Evolutionary conservation across 2,329 filamentous ascomycete species (phyloP).

Genomic region (Sporothrix curviconia): DNA sequence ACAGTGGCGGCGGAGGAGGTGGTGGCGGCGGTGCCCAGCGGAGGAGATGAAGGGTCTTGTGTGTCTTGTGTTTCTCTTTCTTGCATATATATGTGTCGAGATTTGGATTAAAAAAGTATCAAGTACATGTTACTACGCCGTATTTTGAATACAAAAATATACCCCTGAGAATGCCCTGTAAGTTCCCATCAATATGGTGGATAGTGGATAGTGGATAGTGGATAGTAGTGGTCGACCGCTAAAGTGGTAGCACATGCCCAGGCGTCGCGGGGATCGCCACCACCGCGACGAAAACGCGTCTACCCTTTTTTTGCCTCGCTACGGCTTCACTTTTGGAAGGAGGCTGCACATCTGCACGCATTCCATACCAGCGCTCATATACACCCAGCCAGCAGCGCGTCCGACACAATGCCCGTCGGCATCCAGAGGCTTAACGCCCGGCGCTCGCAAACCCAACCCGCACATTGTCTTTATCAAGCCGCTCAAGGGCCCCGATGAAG

Average conservation of each 20-base stretch:
- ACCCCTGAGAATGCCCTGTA: neutral
- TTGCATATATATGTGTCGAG: neutral
- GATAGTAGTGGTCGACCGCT: too few relatives aligned
- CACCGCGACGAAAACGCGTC: constrained; percentile 6
- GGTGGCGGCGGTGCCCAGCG: constrained; percentile 25
- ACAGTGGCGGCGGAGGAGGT: constrained; percentile 47
- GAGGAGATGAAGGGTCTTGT: too few relatives aligned
- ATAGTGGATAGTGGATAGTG: too few relatives aligned
- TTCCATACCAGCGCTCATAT: too few relatives aligned
- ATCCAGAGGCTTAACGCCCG: constrained; percentile 74
- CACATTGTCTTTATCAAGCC: constrained; percentile 83
- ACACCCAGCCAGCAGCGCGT: too few relatives aligned
- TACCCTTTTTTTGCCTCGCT: neutral
- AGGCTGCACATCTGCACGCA: too few relatives aligned
- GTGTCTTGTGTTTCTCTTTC: too few relatives aligned
- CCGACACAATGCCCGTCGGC: constrained; percentile 60
- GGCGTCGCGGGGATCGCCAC: constrained; percentile 11
- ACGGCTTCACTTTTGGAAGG: too few relatives aligned
- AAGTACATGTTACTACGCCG: too few relatives aligned
- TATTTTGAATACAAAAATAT: neutral
- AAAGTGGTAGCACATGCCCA: constrained; percentile 12
- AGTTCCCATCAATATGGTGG: too few relatives aligned
- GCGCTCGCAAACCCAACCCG: constrained; percentile 65
- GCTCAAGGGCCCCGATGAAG: constrained; percentile 56
- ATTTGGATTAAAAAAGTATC: neutral